Conservation (phyloP, 352 stramenopile species). For the Blastocystis sp. region DNA sequence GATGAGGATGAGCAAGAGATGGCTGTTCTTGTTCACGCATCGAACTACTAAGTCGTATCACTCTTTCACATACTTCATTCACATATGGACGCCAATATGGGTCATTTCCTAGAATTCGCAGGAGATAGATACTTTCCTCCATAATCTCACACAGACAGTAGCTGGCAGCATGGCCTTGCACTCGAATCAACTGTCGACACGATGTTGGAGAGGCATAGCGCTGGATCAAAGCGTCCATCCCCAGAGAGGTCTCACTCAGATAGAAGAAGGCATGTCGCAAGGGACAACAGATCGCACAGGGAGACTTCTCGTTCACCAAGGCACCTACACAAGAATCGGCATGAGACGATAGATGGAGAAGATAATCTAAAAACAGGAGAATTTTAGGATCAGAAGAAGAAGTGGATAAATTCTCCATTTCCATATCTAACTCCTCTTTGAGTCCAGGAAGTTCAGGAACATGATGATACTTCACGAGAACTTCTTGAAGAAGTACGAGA, state of each 20-base stretch:
- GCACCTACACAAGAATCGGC: slow-evolving; percentile 13
- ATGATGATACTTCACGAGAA: not conserved
- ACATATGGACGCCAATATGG: not conserved
- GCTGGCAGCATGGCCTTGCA: not conserved
- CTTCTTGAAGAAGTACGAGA: slow-evolving; percentile 18
- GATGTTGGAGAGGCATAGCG: not conserved
- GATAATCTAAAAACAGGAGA: slow-evolving; percentile 23
- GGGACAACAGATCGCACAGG: slow-evolving; percentile 55
- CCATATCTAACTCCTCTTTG: not conserved
- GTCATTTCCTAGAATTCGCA: slow-evolving; percentile 6
- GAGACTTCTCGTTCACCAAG: slow-evolving; percentile 14
- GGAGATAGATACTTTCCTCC: slow-evolving; percentile 44
- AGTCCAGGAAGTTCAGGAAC: not conserved
- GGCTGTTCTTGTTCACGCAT: not conserved
- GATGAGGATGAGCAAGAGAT: not conserved
- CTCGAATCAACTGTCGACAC: slow-evolving; percentile 39
- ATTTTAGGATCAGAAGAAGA: not conserved
- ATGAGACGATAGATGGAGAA: slow-evolving; percentile 45
- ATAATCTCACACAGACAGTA: slow-evolving; percentile 5
- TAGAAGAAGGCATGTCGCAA: not conserved
- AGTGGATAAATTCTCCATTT: not conserved
- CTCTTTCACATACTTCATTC: not conserved
- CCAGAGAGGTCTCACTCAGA: not conserved
- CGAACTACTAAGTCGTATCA: not conserved
- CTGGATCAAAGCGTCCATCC: not conserved